Evolutionary conservation across 108 stramenopile genomes (phyloP).

Genomic region (Thalassiosira profunda): DNA sequence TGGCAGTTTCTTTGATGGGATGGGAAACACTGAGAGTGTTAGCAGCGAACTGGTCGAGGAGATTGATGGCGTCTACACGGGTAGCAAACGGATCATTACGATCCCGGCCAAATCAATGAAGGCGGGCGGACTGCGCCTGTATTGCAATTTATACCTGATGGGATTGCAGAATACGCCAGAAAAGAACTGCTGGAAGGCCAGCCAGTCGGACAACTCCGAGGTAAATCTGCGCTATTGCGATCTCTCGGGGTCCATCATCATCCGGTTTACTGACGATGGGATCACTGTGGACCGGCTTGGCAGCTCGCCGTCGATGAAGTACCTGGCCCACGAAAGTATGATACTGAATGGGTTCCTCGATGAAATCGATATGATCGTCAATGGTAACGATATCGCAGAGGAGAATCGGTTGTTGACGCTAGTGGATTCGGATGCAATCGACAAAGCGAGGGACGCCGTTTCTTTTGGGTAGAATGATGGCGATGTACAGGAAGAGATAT

Average conservation of each 20-base stretch:
- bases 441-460: slow-evolving; percentile 65
- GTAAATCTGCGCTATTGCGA: slow-evolving; percentile 77
- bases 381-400: slow-evolving; percentile 27
- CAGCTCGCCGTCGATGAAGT: slow-evolving; percentile 68
- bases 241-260: slow-evolving; percentile 63
- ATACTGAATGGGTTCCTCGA: slow-evolving; percentile 76
- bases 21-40: slow-evolving; percentile 7
- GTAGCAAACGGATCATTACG: slow-evolving; percentile 46
- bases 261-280: slow-evolving; percentile 57
- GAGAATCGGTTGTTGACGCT: slow-evolving; percentile 67
- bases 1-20: slow-evolving; percentile 40
- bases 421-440: slow-evolving; percentile 68
- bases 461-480: slow-evolving; percentile 61
- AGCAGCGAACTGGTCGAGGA: slow-evolving; percentile 18
- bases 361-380: slow-evolving; percentile 52
- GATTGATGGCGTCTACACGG: slow-evolving; percentile 40
- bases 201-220: slow-evolving; percentile 63
- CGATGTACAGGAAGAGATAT: neutral
- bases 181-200: slow-evolving; percentile 62
- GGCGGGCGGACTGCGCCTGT: slow-evolving; percentile 77
- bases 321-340: slow-evolving; percentile 75
- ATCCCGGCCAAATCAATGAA: slow-evolving; percentile 77
- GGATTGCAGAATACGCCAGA: slow-evolving; percentile 86
- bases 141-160: slow-evolving; percentile 77
- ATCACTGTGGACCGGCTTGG: slow-evolving; percentile 71